phyloP scores from a whole-genome alignment of 73 alveolate genomes.

The Paramecium tetraurelia region DNA sequence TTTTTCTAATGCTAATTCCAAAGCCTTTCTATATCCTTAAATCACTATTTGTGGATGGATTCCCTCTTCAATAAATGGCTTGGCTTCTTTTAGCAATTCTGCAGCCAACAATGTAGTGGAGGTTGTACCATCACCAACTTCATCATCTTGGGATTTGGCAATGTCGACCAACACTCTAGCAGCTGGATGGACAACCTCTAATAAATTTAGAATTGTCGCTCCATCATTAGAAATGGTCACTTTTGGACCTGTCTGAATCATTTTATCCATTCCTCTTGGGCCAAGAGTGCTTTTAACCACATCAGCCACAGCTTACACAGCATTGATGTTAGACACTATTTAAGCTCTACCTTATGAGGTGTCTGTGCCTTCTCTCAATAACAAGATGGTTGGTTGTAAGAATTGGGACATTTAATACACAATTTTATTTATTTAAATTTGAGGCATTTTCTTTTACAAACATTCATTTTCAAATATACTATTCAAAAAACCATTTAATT shows the following conservation, averaged over 20 bases:
- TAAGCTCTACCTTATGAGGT: constrained; percentile 77
- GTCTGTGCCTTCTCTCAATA: constrained; percentile 80
- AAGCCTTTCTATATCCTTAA: constrained; percentile 88
- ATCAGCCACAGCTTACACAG: constrained; percentile 91
- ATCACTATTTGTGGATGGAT: constrained; percentile 89
- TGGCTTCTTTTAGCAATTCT: constrained; percentile 93
- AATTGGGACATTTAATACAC: constrained; percentile 48
- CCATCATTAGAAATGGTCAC: constrained; percentile 98
- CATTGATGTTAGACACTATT: constrained; percentile 79
- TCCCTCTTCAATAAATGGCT: constrained; percentile 93
- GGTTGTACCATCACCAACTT: constrained; percentile 99
- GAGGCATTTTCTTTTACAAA: constrained; percentile 35
- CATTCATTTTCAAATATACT: not conserved
- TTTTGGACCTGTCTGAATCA: constrained; percentile 78
- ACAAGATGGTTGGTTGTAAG: constrained; percentile 73
- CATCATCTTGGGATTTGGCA: constrained; percentile 95
- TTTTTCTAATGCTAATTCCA: constrained; percentile 73
- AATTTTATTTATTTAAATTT: constrained; percentile 14
- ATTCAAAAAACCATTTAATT: not conserved
- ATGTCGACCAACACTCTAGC: constrained; percentile 95
- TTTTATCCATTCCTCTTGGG: constrained; percentile 98
- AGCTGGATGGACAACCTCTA: constrained; percentile 97
- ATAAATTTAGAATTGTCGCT: constrained; percentile 92
- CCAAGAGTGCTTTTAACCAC: constrained; percentile 90
- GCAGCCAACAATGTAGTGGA: constrained; percentile 92